Percentiles rank a stretch among this genome's conserved stretches.
These are phyloP conservation scores for Psilocybe sp. DNA, from an alignment of 768 basidiomycete genomes.

Conservation along the genomic window DNA sequence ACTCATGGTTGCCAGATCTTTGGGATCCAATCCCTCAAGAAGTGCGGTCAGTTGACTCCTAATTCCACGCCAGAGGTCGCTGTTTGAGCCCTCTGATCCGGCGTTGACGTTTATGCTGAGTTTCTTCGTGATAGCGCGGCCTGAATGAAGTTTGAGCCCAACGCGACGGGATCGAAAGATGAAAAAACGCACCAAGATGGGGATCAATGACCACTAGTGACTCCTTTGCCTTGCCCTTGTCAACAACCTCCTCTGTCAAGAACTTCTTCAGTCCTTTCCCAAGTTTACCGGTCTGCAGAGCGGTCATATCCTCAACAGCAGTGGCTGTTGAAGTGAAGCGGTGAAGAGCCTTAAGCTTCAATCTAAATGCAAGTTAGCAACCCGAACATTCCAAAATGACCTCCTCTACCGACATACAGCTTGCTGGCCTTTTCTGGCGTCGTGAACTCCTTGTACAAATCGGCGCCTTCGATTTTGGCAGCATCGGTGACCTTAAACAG, in stretches of 20 bases:
- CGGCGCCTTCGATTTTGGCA: slow-evolving; percentile 80
- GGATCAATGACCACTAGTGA: slow-evolving; percentile 82
- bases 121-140: slow-evolving; percentile 88
- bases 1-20: slow-evolving; percentile 96
- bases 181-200: slow-evolving; percentile 68
- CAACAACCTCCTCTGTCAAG: slow-evolving; percentile 78
- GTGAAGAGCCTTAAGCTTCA: slow-evolving; percentile 94
- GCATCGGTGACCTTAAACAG: slow-evolving; percentile 94
- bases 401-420: slow-evolving; percentile 50
- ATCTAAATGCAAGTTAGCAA: slow-evolving; percentile 41
- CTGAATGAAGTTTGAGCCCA: slow-evolving; percentile 33
- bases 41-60: slow-evolving; percentile 83
- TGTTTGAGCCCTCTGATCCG: slow-evolving; percentile 43
- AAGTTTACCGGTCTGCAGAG: slow-evolving; percentile 89
- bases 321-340: slow-evolving; percentile 95
- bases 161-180: neutral
- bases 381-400: slow-evolving; percentile 8
- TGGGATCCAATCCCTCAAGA: slow-evolving; percentile 87
- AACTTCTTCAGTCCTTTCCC: slow-evolving; percentile 94
- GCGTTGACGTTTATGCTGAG: slow-evolving; percentile 85
- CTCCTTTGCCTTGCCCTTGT: slow-evolving; percentile 91
- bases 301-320: slow-evolving; percentile 95
- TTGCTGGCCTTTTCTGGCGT: slow-evolving; percentile 89
- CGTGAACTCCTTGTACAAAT: slow-evolving; percentile 91
- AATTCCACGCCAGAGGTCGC: slow-evolving; percentile 94